These are phyloP conservation scores for Globisporangium sylvaticum DNA, from an alignment of 352 stramenopile species.

Conservation along the genomic window DNA sequence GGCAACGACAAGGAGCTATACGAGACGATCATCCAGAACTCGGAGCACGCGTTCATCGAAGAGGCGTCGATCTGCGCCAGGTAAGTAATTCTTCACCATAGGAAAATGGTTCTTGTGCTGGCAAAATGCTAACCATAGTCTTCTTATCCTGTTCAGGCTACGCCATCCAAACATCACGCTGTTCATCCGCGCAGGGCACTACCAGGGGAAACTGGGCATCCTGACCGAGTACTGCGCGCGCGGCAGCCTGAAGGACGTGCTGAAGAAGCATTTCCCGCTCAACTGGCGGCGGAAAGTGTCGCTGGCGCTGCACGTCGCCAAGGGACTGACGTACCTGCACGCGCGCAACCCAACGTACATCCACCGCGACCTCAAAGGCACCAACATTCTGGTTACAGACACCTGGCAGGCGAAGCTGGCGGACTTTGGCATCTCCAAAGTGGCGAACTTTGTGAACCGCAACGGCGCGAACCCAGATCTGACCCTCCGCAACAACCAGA, in stretches of 20 bases:
- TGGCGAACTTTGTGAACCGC: slow-evolving; percentile 49
- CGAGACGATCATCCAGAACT: slow-evolving; percentile 52
- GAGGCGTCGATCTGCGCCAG: slow-evolving; percentile 52
- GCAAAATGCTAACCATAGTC: background rate
- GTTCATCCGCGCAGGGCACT: slow-evolving; percentile 66
- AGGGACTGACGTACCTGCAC: slow-evolving; percentile 74
- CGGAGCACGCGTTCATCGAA: slow-evolving; percentile 65
- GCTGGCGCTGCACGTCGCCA: slow-evolving; percentile 59
- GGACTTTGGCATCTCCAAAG: slow-evolving; percentile 71
- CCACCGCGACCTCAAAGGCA: slow-evolving; percentile 68
- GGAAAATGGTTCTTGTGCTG: background rate
- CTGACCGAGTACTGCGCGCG: slow-evolving; percentile 68
- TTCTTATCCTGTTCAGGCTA: slow-evolving; percentile 17
- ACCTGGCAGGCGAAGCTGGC: slow-evolving; percentile 74
- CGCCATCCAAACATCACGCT: slow-evolving; percentile 73
- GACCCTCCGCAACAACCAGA: slow-evolving; percentile 20
- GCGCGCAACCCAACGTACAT: slow-evolving; percentile 68
- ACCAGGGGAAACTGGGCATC: slow-evolving; percentile 55
- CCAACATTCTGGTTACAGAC: slow-evolving; percentile 76
- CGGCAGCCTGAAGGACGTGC: slow-evolving; percentile 57
- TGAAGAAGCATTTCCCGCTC: slow-evolving; percentile 50
- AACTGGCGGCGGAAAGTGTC: slow-evolving; percentile 64
- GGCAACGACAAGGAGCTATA: slow-evolving; percentile 41
- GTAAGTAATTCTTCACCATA: background rate
- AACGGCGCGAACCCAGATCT: slow-evolving; percentile 30